These are phyloP conservation scores for Zymoseptoria tritici DNA, from an alignment of 2,329 filamentous ascomycete genomes.

Conservation along the genomic window DNA sequence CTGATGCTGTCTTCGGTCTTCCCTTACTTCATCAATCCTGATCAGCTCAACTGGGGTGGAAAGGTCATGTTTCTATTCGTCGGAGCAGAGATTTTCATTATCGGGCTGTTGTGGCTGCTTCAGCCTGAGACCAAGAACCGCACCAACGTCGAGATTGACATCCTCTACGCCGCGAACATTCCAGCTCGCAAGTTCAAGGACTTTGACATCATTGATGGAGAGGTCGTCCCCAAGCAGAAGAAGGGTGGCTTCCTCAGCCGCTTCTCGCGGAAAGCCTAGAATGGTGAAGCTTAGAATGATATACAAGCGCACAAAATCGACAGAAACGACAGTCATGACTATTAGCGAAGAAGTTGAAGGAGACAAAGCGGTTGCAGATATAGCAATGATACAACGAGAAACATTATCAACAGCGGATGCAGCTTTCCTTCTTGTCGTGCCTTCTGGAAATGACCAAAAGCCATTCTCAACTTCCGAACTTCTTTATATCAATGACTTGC, in stretches of 20 bases:
- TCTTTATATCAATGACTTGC: too few relatives aligned
- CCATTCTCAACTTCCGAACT: too few relatives aligned
- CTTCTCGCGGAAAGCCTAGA: slow-evolving; percentile 14
- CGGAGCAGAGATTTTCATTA: slow-evolving; percentile 30
- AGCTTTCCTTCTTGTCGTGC: background rate
- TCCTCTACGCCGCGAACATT: slow-evolving; percentile 13
- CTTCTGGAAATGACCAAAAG: background rate
- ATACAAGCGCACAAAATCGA: background rate
- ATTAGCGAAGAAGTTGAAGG: background rate
- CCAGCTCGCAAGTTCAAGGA: slow-evolving; percentile 18
- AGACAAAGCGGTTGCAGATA: background rate
- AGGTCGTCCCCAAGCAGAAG: slow-evolving; percentile 17
- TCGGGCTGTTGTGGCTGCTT: slow-evolving; percentile 28
- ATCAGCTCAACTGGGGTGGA: slow-evolving; percentile 34
- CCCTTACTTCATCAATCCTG: slow-evolving; percentile 34
- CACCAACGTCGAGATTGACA: slow-evolving; percentile 31
- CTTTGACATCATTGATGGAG: slow-evolving; percentile 17
- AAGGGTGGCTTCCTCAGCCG: slow-evolving; percentile 12
- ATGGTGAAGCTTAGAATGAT: background rate
- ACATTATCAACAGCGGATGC: background rate
- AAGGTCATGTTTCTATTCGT: slow-evolving; percentile 35
- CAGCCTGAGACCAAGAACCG: slow-evolving; percentile 36
- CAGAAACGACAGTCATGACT: background rate
- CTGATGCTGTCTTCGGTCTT: slow-evolving; percentile 33
- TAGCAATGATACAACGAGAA: background rate